Conservation (phyloP, 768 basidiomycete genomes). For the Russula abietina region DNA sequence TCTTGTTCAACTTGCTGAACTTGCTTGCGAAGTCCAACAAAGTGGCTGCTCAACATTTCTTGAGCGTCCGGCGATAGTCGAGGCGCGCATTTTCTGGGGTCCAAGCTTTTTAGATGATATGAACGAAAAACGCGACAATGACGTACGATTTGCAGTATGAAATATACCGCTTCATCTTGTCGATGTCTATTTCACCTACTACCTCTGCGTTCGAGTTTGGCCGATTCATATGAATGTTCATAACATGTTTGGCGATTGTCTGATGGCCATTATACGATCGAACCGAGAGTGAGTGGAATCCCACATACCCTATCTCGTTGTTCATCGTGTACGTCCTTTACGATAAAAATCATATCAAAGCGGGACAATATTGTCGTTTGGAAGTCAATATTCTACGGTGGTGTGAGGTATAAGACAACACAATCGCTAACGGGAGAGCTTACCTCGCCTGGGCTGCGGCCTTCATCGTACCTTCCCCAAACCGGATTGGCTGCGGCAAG, state of each 20-base stretch:
- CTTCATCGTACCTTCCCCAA: slow-evolving; percentile 96
- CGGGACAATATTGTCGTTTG: slow-evolving; percentile 97
- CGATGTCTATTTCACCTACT: slow-evolving; percentile 87
- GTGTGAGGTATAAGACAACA: slow-evolving; percentile 1
- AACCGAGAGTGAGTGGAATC: neutral
- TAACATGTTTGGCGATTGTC: slow-evolving; percentile 95
- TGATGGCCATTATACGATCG: slow-evolving; percentile 32
- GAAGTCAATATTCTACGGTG: slow-evolving; percentile 81
- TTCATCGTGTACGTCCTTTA: slow-evolving; percentile 97
- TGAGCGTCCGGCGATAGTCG: slow-evolving; percentile 89
- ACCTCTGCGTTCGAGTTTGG: slow-evolving; percentile 56
- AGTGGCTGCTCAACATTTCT: slow-evolving; percentile 94
- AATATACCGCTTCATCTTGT: slow-evolving; percentile 98
- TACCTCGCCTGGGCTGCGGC: slow-evolving; percentile 90
- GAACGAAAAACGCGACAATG: neutral
- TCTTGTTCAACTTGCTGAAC: slow-evolving; percentile 94
- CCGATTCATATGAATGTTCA: slow-evolving; percentile 98
- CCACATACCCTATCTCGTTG: slow-evolving; percentile 71
- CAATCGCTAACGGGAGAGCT: slow-evolving; percentile 9
- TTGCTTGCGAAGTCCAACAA: slow-evolving; percentile 86
- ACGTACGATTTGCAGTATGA: slow-evolving; percentile 89
- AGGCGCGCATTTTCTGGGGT: slow-evolving; percentile 85
- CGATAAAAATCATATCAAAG: slow-evolving; percentile 99
- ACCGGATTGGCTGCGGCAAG: slow-evolving; percentile 97
- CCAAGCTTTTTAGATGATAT: neutral